These are phyloP conservation scores for Gossypium trilobum DNA, from an alignment of 441 rosid genomes.

Conservation along the genomic window DNA sequence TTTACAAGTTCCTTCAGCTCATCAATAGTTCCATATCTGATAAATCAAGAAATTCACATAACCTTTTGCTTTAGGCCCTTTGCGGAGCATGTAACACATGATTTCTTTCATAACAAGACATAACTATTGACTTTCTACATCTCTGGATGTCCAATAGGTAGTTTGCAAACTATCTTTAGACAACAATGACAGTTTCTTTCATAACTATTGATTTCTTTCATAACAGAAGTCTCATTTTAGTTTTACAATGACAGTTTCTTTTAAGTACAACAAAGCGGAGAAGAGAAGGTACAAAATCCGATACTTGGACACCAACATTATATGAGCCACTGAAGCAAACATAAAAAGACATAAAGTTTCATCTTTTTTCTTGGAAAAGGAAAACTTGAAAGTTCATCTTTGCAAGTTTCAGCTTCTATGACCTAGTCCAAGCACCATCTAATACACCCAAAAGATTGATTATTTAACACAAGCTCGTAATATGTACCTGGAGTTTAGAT, in stretches of 20 bases:
- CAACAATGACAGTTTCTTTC: too few species aligned
- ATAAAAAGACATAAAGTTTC: background rate
- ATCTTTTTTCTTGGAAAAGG: background rate
- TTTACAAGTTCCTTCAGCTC: slow-evolving; percentile 71
- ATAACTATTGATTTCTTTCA: too few species aligned
- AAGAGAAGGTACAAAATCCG: slow-evolving; percentile 1
- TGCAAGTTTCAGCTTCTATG: slow-evolving; percentile 6
- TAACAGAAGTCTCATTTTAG: background rate
- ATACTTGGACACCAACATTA: background rate
- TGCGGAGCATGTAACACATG: background rate
- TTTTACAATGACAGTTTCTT: background rate
- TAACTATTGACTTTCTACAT: background rate
- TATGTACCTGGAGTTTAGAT: slow-evolving; percentile 76
- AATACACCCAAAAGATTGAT: background rate
- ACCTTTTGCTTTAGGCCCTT: background rate
- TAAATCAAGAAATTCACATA: slow-evolving; percentile 13
- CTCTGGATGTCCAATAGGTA: slow-evolving; percentile 1
- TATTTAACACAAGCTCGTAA: slow-evolving; percentile 2
- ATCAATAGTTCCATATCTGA: slow-evolving; percentile 77
- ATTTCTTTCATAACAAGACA: background rate
- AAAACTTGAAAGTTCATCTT: background rate
- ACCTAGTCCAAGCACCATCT: slow-evolving; percentile 1
- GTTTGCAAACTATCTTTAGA: background rate
- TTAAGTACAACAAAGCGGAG: background rate
- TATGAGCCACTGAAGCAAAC: background rate